Conservation (phyloP, 345 rosid species). For the Ricinus communis region DNA sequence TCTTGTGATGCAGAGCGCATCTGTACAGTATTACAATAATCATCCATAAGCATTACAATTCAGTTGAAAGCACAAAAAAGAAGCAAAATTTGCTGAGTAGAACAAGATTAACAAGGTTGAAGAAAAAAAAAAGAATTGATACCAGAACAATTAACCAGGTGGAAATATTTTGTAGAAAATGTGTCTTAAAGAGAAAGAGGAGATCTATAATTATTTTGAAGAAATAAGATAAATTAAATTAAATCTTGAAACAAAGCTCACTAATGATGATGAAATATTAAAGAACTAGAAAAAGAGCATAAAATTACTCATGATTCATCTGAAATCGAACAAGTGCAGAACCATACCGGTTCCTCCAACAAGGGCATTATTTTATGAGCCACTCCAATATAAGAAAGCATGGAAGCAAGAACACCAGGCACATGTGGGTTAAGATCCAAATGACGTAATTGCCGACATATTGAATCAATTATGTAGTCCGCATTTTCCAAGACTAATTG, state of each 20-base stretch:
- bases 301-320: not conserved
- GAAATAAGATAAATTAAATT: not conserved
- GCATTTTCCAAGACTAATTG: conserved; percentile 87
- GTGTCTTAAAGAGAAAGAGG: not conserved
- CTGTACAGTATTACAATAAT: conserved; percentile 41
- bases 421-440: conserved; percentile 84
- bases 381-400: conserved; percentile 92
- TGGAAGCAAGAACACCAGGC: conserved; percentile 90
- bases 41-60: conserved; percentile 14
- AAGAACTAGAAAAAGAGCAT: not conserved
- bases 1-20: conserved; percentile 77
- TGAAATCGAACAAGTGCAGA: not conserved
- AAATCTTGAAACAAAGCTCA: not conserved
- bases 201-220: not conserved
- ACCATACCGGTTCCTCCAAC: conserved; percentile 84
- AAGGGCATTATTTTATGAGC: conserved; percentile 75
- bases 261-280: not conserved
- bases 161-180: not conserved
- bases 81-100: not conserved
- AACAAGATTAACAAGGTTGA: not conserved
- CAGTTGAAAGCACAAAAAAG: not conserved
- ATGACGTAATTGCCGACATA: conserved; percentile 86
- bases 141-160: not conserved
- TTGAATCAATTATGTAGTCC: conserved; percentile 83
- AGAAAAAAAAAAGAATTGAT: not conserved